phyloP scores from a whole-genome alignment of 306 rosid species.

The Cicer chorassanicum region DNA sequence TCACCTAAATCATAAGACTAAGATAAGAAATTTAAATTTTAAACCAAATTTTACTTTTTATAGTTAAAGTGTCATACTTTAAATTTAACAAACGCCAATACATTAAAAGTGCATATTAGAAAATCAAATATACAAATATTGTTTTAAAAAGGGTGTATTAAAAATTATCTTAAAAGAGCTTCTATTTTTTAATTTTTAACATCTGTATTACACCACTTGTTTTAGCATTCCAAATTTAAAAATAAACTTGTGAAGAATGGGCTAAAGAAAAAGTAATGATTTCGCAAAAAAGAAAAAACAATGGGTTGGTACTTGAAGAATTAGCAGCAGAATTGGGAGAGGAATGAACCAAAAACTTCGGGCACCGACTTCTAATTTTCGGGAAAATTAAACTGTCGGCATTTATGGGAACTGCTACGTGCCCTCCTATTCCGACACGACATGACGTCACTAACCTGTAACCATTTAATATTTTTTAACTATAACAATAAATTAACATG shows the following conservation, averaged over 20 bases:
- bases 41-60: too few species aligned
- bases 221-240: not conserved
- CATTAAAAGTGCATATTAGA: too few species aligned
- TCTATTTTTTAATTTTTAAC: too few species aligned
- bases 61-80: not conserved
- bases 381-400: constrained; percentile 58
- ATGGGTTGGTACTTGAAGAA: constrained; percentile 7
- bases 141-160: too few species aligned
- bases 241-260: not conserved
- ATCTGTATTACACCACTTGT: too few species aligned
- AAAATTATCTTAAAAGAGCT: too few species aligned
- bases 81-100: too few species aligned
- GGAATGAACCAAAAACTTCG: constrained; percentile 40
- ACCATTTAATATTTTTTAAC: not conserved
- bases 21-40: too few species aligned
- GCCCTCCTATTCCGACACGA: constrained; percentile 64
- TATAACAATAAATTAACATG: not conserved
- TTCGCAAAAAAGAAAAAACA: not conserved
- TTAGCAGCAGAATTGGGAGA: constrained; percentile 13
- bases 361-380: constrained; percentile 47
- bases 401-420: constrained; percentile 58
- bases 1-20: too few species aligned
- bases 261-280: too few species aligned
- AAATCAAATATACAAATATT: too few species aligned
- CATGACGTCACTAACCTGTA: constrained; percentile 36